Conservation (phyloP, 176 grass and related monocot genomes). For the Leersia perrieri region DNA sequence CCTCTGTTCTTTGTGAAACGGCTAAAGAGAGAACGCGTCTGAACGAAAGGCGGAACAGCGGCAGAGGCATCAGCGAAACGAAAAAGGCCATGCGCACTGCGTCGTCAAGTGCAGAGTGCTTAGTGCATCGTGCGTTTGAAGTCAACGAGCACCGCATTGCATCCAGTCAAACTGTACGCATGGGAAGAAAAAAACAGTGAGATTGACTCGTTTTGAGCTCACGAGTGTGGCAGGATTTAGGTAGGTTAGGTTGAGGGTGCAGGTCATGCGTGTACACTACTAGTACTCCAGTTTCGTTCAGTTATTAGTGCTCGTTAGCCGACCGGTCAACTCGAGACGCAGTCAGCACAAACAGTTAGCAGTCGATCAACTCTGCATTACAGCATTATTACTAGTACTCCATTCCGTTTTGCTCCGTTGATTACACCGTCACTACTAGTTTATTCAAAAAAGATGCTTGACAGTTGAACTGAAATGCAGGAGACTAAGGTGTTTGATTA, state of each 20-base stretch:
- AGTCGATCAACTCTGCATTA: conserved; percentile 3
- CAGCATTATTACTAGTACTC: not conserved
- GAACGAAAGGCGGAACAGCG: not conserved
- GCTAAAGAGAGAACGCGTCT: not conserved
- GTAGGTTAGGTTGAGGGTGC: not conserved
- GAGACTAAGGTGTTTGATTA: too few species aligned
- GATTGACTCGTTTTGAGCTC: not conserved
- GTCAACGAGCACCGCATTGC: not conserved
- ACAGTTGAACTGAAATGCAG: not conserved
- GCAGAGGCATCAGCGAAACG: too few species aligned
- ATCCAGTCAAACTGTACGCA: not conserved
- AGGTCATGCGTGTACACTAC: not conserved
- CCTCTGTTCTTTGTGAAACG: not conserved
- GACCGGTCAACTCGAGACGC: not conserved
- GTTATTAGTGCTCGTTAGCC: too few species aligned
- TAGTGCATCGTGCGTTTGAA: too few species aligned
- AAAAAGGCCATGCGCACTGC: too few species aligned
- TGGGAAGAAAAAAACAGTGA: not conserved
- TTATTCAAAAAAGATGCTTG: not conserved
- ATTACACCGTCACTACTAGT: not conserved
- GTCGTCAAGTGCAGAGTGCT: too few species aligned
- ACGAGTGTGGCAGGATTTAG: not conserved
- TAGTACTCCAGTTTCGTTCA: not conserved
- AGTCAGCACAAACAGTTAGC: not conserved
- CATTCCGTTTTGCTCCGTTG: not conserved